Evolutionary conservation across 2,329 filamentous ascomycete genomes (phyloP), one percentile per base, ranked within the genome.

Genomic region (Ceratocystiopsis sp.): DNA sequence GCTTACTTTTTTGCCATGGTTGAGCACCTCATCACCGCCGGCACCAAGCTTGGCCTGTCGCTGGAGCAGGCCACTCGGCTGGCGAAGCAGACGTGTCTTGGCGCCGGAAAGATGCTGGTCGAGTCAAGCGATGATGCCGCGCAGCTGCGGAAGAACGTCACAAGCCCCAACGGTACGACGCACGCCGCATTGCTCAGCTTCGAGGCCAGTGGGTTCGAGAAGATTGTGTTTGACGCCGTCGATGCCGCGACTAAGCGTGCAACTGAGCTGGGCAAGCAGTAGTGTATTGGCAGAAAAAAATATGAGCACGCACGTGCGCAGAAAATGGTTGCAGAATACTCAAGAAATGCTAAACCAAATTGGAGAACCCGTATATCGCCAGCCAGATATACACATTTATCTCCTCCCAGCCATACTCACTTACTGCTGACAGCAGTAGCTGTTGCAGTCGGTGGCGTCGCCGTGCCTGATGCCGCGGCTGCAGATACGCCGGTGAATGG

Each of bases 1-100:
- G 67, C 67, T 0, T 70, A 70, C 56, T 70, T 70, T 57, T 70
- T 70, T 51, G 65, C 65, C 49, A 60, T 70, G 54, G 67, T 70
- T 8, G 67, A 70, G 51, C 66, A 70, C 52, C 56, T 70, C 38
- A 63, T 67, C 42, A 53, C 62, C 42, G 63, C 61, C 46, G 67
- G 60, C 13, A 58, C 56, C 10, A 54, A 55, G n/a, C 55, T 68
- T 2, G 67, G 67, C 2, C 59, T 70, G 21, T 58, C 65, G 0
- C 53, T 57, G 16, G 66, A 69, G 44, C 67, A 69, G 52, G 67
- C 67, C n/a, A 62, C 61, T 12, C 61, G 65, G 1, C 55, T 70
- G 16, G 67, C 67, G 11, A 66, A 61, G 48, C 67, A 70, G 56
- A 70, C 67, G 0, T 69, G 66, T 46, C 55, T 66, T 7, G 67